Evolutionary conservation across 2,329 filamentous ascomycete species (phyloP).

Genomic region (Colletotrichum truncatum): DNA sequence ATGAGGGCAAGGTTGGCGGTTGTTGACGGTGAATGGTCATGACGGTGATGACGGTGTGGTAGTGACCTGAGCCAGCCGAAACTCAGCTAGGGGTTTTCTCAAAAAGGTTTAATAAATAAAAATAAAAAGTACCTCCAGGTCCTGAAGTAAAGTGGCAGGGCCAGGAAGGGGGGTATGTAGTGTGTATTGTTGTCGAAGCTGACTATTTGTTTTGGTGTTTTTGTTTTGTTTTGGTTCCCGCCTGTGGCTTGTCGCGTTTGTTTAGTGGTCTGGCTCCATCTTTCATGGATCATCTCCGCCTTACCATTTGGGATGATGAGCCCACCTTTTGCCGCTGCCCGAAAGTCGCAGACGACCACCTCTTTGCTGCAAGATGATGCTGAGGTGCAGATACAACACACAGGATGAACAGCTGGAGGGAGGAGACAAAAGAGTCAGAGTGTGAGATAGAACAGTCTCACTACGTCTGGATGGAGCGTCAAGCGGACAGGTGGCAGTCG

Average conservation of each 20-base stretch:
- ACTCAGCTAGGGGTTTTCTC: not conserved
- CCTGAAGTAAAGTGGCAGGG: too few species aligned
- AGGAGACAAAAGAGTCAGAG: slow-evolving; percentile 4
- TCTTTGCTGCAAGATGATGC: not conserved
- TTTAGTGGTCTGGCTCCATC: slow-evolving; percentile 25
- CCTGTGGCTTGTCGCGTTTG: slow-evolving; percentile 31
- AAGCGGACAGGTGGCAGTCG: slow-evolving; percentile 26
- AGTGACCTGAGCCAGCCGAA: slow-evolving; percentile 2
- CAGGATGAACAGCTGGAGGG: not conserved
- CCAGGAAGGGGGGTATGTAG: too few species aligned
- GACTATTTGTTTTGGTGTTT: slow-evolving; percentile 7
- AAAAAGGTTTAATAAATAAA: too few species aligned
- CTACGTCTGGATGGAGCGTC: slow-evolving; percentile 14
- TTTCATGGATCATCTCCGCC: slow-evolving; percentile 24
- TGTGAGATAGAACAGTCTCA: not conserved
- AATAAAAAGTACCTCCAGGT: too few species aligned
- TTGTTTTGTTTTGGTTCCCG: slow-evolving; percentile 30
- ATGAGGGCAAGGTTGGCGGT: slow-evolving; percentile 17
- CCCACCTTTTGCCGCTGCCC: slow-evolving; percentile 21
- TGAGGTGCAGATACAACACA: not conserved
- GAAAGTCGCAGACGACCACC: slow-evolving; percentile 5
- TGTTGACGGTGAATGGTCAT: slow-evolving; percentile 7
- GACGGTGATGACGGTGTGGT: slow-evolving; percentile 13
- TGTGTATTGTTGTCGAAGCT: not conserved
- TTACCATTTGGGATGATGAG: slow-evolving; percentile 19